Conservation (phyloP, 345 rosid genomes). For the Rhodomyrtus tomentosa region DNA sequence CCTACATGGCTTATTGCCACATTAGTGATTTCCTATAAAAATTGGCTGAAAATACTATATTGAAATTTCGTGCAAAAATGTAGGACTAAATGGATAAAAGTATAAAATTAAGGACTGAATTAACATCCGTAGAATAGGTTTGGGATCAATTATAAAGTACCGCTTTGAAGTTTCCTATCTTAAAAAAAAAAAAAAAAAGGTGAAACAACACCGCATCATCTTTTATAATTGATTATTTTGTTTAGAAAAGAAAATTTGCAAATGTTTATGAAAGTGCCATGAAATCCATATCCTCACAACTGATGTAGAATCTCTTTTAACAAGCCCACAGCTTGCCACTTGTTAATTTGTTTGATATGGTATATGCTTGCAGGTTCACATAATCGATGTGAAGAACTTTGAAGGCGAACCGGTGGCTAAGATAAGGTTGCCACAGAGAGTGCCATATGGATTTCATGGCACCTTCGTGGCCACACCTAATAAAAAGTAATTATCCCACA, state of each 20-base stretch:
- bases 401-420: neutral
- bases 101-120: no score
- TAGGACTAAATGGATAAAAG: no score
- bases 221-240: neutral
- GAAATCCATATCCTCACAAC: neutral
- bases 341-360: neutral
- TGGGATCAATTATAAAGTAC: no score
- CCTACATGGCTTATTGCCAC: no score
- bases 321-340: neutral
- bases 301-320: neutral
- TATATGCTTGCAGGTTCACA: neutral
- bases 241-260: neutral
- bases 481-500: neutral
- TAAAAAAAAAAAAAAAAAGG: neutral
- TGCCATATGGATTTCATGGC: neutral
- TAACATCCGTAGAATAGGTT: no score
- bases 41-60: no score
- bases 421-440: neutral
- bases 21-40: no score
- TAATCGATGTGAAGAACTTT: neutral
- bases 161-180: neutral
- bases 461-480: neutral
- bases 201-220: neutral
- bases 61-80: no score
- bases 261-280: neutral